A percentile compares a stretch with the other conserved stretches of the same genome.
phyloP scores from a whole-genome alignment of 148 eudicot species.

The Silene latifolia region DNA sequence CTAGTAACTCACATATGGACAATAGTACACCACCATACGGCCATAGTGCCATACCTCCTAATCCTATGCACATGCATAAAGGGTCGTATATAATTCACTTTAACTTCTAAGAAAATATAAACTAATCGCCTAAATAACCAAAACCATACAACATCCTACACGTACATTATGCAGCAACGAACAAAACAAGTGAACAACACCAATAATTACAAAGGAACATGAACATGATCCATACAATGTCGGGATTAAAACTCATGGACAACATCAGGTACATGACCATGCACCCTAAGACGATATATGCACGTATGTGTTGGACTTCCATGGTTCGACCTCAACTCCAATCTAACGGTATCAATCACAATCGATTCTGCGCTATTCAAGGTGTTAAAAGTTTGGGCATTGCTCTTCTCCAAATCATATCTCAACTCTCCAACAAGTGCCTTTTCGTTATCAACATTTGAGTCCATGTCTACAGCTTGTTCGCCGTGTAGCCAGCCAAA shows the following conservation, averaged over 20 bases:
- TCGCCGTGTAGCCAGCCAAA: slow-evolving; percentile 61
- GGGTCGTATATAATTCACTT: too few species aligned
- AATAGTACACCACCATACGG: too few species aligned
- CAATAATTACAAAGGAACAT: slow-evolving; percentile 10
- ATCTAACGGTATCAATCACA: slow-evolving; percentile 46
- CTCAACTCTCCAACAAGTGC: slow-evolving; percentile 60
- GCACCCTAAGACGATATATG: slow-evolving; percentile 87
- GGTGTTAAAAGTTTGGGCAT: slow-evolving; percentile 59
- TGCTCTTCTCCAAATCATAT: slow-evolving; percentile 86
- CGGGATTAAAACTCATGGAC: slow-evolving; percentile 32
- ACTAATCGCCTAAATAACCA: too few species aligned
- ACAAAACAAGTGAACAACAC: background rate
- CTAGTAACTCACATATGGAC: too few species aligned
- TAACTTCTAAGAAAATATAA: too few species aligned
- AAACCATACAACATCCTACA: too few species aligned
- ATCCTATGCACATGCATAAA: too few species aligned
- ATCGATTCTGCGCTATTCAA: too few species aligned
- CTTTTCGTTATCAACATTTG: slow-evolving; percentile 27
- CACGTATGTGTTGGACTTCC: slow-evolving; percentile 69
- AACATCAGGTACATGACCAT: slow-evolving; percentile 56
- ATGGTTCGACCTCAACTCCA: slow-evolving; percentile 72
- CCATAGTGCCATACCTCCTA: too few species aligned
- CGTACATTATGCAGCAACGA: background rate
- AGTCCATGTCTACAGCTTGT: slow-evolving; percentile 25
- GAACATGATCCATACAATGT: background rate